Conservation (phyloP, 345 rosid genomes). For the Diplotaxis tenuifolia region DNA sequence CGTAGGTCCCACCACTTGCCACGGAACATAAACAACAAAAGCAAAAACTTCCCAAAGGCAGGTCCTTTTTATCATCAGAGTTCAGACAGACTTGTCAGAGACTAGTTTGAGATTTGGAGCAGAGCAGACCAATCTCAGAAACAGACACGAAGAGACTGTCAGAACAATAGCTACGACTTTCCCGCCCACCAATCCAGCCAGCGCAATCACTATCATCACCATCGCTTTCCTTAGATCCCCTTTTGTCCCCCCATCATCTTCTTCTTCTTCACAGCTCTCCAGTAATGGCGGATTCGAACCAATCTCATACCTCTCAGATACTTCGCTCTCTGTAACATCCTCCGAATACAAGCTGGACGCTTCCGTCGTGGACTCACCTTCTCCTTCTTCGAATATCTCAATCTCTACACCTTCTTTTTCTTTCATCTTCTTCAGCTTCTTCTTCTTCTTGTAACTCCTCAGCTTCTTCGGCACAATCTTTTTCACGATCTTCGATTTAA, state of each 20-base stretch:
- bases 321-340: slow-evolving; percentile 18
- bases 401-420: slow-evolving; percentile 13
- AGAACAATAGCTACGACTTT: slow-evolving; percentile 52
- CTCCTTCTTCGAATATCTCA: slow-evolving; percentile 20
- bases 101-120: slow-evolving; percentile 29
- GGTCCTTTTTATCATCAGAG: background rate
- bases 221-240: slow-evolving; percentile 40
- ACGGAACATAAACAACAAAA: background rate
- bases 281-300: slow-evolving; percentile 34
- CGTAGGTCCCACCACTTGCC: slow-evolving; percentile 21
- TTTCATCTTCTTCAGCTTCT: slow-evolving; percentile 25
- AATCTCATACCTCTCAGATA: slow-evolving; percentile 23
- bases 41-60: background rate
- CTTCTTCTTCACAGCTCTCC: slow-evolving; percentile 15
- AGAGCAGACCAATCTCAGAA: slow-evolving; percentile 31
- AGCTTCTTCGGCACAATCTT: slow-evolving; percentile 68
- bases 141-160: slow-evolving; percentile 48
- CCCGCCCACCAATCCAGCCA: slow-evolving; percentile 63
- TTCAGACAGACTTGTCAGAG: slow-evolving; percentile 30
- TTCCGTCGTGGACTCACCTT: slow-evolving; percentile 31
- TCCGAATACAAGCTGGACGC: slow-evolving; percentile 30
- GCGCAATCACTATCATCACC: slow-evolving; percentile 45
- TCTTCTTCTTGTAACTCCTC: slow-evolving; percentile 42
- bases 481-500: slow-evolving; percentile 50
- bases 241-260: slow-evolving; percentile 15